Base-by-base conservation (phyloP, 495 filamentous ascomycete genomes). In the Penicillium roqueforti region DNA sequence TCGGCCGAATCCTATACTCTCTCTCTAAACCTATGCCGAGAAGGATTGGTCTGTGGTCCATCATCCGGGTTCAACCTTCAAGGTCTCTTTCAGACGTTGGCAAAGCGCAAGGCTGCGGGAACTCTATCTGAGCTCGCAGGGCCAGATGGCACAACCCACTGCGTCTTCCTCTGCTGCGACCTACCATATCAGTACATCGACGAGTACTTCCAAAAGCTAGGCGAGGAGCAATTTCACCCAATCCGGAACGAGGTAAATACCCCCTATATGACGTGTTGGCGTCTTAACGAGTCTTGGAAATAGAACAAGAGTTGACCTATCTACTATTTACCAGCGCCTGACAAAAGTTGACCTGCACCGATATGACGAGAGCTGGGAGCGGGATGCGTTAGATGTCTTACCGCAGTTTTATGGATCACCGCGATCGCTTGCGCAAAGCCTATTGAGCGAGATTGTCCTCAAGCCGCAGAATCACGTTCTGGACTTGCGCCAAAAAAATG, bases 131-230 rank as follows among this genome's bases (percentile, higher is more conserved):
- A 78, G 31, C 47, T 82, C 1, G 72, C 75, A 5, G 77, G 75
- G 1, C 63, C 66, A 0, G 69, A 72, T 16, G 77, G 76, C 1
- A 67, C 75, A 46, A 73, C 76, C n/a, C 71, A 78, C 46, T 81
- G 76, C 49, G 82, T 84, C 4, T 85, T 86, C 61, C 61, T 82
- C 11, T 83, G 80, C 65, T 81, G 80, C 32, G 83, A 86, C 57
- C 63, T 86, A 20, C 83, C 83, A 10, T 84, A 86, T 53, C 82
- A 86, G 62, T 84, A 86, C 49, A 74, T 86, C 36, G 67, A 71
- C 19, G 75, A 79, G 58, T 86, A 86, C 54, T 85, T 83, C 53
- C 61, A 78, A 39, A 83, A 81, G 56, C 62, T 85, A 13, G 72
- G 68, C 8, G 48, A 68, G 0, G 69, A 71, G 10, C 62, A 79